phyloP scores from a whole-genome alignment of 495 filamentous ascomycete species.

The Articulospora tetracladia region DNA sequence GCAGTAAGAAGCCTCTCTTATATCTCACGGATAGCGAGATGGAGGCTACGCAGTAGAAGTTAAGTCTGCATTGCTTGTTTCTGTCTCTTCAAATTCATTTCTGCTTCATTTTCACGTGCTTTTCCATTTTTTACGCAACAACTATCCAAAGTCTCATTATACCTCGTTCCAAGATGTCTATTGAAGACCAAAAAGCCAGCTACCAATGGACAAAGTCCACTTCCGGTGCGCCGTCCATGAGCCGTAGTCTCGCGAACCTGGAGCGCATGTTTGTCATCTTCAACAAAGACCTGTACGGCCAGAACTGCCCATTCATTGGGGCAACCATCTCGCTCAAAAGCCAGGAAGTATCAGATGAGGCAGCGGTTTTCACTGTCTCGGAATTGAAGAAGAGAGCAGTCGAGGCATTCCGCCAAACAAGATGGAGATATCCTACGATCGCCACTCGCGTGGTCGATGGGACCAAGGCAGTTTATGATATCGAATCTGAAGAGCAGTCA shows the following conservation, averaged over 20 bases:
- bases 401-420: neutral
- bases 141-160: neutral
- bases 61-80: too few species aligned
- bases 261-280: slow-evolving; percentile 9
- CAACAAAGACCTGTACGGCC: slow-evolving; percentile 8
- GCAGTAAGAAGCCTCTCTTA: neutral
- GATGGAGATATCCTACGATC: slow-evolving; percentile 5
- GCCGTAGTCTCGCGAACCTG: neutral
- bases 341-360: neutral
- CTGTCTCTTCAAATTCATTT: too few species aligned
- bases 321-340: neutral
- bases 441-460: slow-evolving; percentile 2
- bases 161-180: neutral
- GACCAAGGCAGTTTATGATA: neutral
- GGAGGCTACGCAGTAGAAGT: neutral
- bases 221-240: neutral
- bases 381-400: neutral
- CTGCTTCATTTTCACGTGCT: too few species aligned
- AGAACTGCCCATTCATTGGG: slow-evolving; percentile 8
- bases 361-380: neutral
- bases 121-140: too few species aligned
- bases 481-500: neutral
- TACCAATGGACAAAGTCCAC: neutral
- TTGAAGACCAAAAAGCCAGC: neutral
- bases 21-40: neutral